Evolutionary conservation across 1,284 basidiomycete genomes (phyloP).

Genomic region (Hypsizygus ulmarius): DNA sequence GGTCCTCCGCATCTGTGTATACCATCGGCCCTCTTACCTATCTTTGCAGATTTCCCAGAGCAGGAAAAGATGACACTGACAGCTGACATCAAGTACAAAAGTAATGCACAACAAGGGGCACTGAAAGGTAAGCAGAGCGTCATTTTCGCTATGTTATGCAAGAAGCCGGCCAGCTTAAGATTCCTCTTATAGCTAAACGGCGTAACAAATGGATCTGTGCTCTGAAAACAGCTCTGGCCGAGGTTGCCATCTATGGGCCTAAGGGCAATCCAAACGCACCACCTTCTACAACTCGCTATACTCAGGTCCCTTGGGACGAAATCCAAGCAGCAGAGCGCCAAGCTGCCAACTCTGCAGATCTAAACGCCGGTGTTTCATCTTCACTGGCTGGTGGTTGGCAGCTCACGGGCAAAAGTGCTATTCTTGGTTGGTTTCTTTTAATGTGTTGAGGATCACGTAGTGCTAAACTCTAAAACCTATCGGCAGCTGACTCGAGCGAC

Average conservation of each 20-base stretch:
- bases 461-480: constrained; percentile 3
- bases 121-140: constrained; percentile 54
- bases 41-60: constrained; percentile 68
- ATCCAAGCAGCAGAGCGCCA: constrained; percentile 44
- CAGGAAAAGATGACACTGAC: constrained; percentile 79
- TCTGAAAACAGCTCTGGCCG: constrained; percentile 70
- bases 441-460: constrained; percentile 4
- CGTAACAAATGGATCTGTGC: constrained; percentile 92
- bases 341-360: constrained; percentile 13
- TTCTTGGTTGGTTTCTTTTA: constrained; percentile 40
- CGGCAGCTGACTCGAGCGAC: constrained; percentile 49
- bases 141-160: constrained; percentile 5
- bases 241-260: constrained; percentile 77
- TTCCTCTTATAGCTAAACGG: constrained; percentile 52
- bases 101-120: constrained; percentile 82
- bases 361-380: constrained; percentile 2
- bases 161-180: background rate
- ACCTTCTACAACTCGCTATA: constrained; percentile 57
- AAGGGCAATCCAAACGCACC: constrained; percentile 60
- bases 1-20: background rate
- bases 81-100: constrained; percentile 89
- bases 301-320: constrained; percentile 70
- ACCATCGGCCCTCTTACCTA: background rate
- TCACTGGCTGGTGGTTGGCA: constrained; percentile 43
- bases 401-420: constrained; percentile 51